Evolutionary conservation across 1,284 basidiomycete species (phyloP), one percentile per base, ranked within the genome.

Genomic region (Moesziomyces sp.): DNA sequence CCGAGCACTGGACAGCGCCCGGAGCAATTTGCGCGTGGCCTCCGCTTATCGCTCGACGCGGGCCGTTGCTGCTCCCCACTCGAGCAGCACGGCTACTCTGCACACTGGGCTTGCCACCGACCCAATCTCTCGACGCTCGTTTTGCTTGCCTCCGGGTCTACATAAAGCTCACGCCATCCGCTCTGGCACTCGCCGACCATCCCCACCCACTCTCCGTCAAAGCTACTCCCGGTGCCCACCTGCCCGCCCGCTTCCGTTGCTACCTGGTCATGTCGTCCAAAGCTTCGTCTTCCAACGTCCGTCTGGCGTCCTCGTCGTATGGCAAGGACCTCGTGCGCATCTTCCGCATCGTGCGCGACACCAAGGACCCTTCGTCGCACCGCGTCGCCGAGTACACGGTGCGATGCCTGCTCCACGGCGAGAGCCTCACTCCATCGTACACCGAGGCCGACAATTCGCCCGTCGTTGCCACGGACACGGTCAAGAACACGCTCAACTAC

Each of bases 401-500:
- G 5, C 66, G 72, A 50, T 72, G 63, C 58, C 58, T 79, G 52
- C 74, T 81, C n/a, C 68, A 71, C 35, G 78, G 76, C 19, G 55
- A 69, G 44, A 55, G 61, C 26, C 65, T 78, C 46, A 74, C 58
- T 23, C 67, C 74, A n/a, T 76, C 34, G 34, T 74, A 45, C 80
- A 77, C 76, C 18, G 35, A 76, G 35, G 71, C 74, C 13, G 74
- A 80, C 58, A 77, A 77, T 64, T 65, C 71, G 30, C 73, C 74
- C 44, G 73, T 83, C 43, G 81, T 83, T 16, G 75, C 81, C 38
- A 83, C 81, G 14, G 78, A 78, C 52, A 74, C 77, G 91, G 92
- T 95, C 85, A 97, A 97, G 87, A 96, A 97, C 86, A 96, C 95
- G 57, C 91, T 90, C 21, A 93, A 97, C 58, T 65, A 68, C 66